phyloP scores from a whole-genome alignment of 2,329 filamentous ascomycete genomes.

The Fusarium tupiense region DNA sequence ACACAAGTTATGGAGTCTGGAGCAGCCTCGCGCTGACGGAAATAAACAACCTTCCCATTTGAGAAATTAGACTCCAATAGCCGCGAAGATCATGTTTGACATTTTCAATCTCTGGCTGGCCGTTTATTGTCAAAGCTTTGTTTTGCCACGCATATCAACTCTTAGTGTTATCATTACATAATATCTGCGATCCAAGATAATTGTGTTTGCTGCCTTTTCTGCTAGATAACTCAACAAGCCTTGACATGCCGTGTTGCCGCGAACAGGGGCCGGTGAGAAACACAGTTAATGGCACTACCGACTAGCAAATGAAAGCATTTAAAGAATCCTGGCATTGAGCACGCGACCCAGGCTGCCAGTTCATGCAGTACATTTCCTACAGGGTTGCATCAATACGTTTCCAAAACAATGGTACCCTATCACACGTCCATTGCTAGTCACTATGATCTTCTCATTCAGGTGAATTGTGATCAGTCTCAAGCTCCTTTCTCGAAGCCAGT shows the following conservation, averaged over 20 bases:
- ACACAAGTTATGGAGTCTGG: neutral
- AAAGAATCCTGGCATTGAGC: neutral
- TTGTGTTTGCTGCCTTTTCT: neutral
- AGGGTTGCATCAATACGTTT: fast-evolving
- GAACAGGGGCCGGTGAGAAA: neutral
- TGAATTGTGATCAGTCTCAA: neutral
- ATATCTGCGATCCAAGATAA: neutral
- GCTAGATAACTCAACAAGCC: neutral
- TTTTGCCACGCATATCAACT: neutral
- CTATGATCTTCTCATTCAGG: neutral
- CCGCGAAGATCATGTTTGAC: neutral
- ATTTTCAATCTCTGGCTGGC: neutral
- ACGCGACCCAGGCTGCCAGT: neutral
- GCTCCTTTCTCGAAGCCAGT: neutral
- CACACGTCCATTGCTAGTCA: fast-evolving
- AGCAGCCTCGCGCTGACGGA: neutral
- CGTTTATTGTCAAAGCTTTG: neutral
- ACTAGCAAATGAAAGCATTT: too few species aligned
- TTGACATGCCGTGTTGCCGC: neutral
- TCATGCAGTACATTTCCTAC: neutral
- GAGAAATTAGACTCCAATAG: neutral
- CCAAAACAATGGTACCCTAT: neutral
- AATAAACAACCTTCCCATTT: neutral
- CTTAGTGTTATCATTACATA: neutral
- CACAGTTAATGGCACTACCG: too few species aligned